Conservation (phyloP, 73 alveolate genomes). For the Uronychia setigera region DNA sequence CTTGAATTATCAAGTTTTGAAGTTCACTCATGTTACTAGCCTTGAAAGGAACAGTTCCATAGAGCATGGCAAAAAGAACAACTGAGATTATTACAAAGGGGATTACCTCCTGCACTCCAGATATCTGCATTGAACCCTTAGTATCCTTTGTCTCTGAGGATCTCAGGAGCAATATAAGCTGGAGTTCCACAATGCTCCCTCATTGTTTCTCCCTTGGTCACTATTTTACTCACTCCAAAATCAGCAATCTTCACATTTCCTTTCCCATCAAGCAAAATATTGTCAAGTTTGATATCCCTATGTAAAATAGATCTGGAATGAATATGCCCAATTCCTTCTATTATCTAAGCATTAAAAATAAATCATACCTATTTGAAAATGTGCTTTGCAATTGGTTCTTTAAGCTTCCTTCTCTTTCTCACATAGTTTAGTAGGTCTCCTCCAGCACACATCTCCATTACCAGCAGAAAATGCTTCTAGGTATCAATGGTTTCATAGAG, state of each 20-base stretch:
- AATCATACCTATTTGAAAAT: conserved; percentile 66
- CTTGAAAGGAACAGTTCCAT: conserved; percentile 91
- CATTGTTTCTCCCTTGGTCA: conserved; percentile 56
- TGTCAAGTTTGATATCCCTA: conserved; percentile 86
- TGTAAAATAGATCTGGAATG: conserved; percentile 74
- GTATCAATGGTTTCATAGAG: conserved; percentile 88
- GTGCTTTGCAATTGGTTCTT: conserved; percentile 63
- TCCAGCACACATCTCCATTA: conserved; percentile 67
- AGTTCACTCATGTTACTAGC: conserved; percentile 81
- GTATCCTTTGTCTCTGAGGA: conserved; percentile 23
- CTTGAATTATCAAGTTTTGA: conserved; percentile 65
- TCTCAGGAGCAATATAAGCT: conserved; percentile 57
- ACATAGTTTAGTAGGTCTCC: conserved; percentile 61
- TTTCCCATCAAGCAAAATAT: conserved; percentile 65
- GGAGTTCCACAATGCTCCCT: conserved; percentile 69
- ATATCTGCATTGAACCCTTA: conserved; percentile 77
- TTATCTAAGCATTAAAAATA: too few species aligned
- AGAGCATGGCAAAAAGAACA: conserved; percentile 86
- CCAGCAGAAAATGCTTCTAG: conserved; percentile 69
- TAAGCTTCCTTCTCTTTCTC: conserved; percentile 48
- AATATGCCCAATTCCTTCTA: conserved; percentile 78
- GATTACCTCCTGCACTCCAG: conserved; percentile 81
- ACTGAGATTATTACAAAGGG: conserved; percentile 28
- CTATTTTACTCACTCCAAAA: conserved; percentile 71
- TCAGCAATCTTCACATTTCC: conserved; percentile 74